Percentiles rank a stretch among this genome's conserved stretches.
These are phyloP conservation scores for Quercus wislizeni DNA, from an alignment of 306 rosid species.

Conservation along the genomic window DNA sequence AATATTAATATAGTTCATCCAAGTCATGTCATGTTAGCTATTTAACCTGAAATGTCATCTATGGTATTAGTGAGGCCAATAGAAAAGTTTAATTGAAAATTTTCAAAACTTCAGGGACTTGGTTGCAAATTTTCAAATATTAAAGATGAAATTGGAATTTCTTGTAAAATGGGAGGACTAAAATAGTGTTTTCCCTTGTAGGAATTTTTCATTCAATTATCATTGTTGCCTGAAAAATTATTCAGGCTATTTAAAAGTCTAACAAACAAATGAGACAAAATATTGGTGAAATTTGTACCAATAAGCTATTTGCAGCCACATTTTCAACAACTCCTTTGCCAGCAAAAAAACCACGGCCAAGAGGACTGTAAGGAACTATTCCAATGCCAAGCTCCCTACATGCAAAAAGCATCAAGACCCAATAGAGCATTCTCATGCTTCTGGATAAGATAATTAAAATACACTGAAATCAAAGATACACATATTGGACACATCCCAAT, in stretches of 20 bases:
- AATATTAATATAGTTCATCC: too few species aligned
- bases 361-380: conserved; percentile 77
- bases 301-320: conserved; percentile 29
- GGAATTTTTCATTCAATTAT: not conserved
- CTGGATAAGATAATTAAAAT: too few species aligned
- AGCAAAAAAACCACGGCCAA: conserved; percentile 77
- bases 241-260: not conserved
- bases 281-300: conserved; percentile 35
- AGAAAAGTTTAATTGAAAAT: too few species aligned
- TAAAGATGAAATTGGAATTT: too few species aligned
- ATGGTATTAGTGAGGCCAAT: too few species aligned
- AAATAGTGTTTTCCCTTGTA: not conserved
- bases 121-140: too few species aligned
- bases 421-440: not conserved
- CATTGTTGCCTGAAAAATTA: not conserved
- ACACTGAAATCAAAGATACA: too few species aligned
- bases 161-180: too few species aligned
- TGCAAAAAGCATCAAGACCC: not conserved
- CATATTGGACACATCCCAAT: too few species aligned
- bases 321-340: conserved; percentile 64
- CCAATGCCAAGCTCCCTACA: conserved; percentile 83
- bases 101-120: too few species aligned
- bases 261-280: not conserved
- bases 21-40: too few species aligned
- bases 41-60: too few species aligned